Base-by-base conservation (phyloP, 306 rosid species). In the Acacia acuminata region DNA sequence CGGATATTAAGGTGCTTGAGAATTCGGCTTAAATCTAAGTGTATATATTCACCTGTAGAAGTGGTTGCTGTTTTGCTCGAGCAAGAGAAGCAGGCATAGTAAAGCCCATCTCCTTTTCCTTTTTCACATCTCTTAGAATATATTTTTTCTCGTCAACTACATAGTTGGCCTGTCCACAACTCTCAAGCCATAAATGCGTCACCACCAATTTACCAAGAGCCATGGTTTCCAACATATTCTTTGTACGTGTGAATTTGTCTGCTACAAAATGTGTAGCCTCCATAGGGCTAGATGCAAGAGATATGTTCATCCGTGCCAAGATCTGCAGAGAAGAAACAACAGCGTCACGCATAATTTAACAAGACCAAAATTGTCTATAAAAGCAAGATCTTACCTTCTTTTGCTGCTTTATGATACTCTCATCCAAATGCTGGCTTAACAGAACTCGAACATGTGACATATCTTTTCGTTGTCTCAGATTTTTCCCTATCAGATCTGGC, bases 201-300 rank as follows among this genome's bases (percentile, higher is more conserved):
- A 96, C 96, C 84, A 96, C 94, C 75, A 89, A 85, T 84, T 96
- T 96, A 42, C 97, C 96, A 71, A 85, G 87, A 84, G 99, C 97
- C 79, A 96, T 92, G 80, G 91, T 83, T 86, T 92, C 99, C 88
- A 96, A 88, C 98, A 96, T 94, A 88, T 96, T 96, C 88, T 91
- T 90, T 43, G 98, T 94, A 16, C 97, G 94, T 67, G 89, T 88
- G 75, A 96, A 96, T 81, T 90, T 91, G 87, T 96, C 97, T 4
- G 98, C 97, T 73, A 96, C 77, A 85, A 96, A 96, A 82, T 96
- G 97, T 24, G 99, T 92, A 77, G 99, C 97, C 80, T 96, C 99
- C 81, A 75, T 77, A 34, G 94, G 84, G 79, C 88, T 84, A 27
- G 91, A 77, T 7, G 87, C 99, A 66, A 86, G 44, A 7, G 92